Conservation (phyloP, 371 early-diverging fungal species). For the Polyrhizophydium stewartii region DNA sequence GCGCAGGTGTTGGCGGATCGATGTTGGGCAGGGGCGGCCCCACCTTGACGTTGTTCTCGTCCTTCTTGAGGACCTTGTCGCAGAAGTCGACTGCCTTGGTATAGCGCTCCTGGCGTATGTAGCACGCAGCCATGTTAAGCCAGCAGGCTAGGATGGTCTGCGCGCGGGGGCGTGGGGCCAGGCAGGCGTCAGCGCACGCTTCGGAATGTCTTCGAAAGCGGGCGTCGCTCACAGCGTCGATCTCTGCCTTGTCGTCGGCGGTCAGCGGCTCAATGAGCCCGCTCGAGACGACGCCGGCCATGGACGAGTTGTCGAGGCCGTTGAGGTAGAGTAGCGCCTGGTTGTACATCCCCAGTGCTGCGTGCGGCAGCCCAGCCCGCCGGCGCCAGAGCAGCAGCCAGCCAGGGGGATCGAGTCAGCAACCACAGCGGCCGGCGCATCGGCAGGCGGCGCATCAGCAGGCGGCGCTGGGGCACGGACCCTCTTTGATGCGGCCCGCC, state of each 20-base stretch:
- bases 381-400: background rate
- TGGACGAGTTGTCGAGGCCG: constrained; percentile 26
- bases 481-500: constrained; percentile 12
- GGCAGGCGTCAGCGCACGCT: background rate
- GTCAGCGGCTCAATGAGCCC: background rate
- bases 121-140: constrained; percentile 38
- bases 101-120: constrained; percentile 18
- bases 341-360: background rate
- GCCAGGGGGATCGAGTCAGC: too few species aligned
- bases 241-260: constrained; percentile 19
- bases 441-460: background rate
- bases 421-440: background rate
- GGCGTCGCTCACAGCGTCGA: constrained; percentile 13
- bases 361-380: background rate
- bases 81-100: constrained; percentile 19
- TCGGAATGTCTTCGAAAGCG: background rate
- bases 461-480: constrained; percentile 15
- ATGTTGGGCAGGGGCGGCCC: background rate
- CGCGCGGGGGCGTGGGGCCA: background rate
- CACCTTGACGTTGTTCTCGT: constrained; percentile 24
- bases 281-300: constrained; percentile 14
- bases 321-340: constrained; percentile 25
- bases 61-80: constrained; percentile 22
- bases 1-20: background rate
- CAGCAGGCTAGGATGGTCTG: constrained; percentile 31